A percentile compares a stretch with the other conserved stretches of the same genome.
Conservation (phyloP, 176 grass and related monocot genomes). For the Triticum aestivum region DNA sequence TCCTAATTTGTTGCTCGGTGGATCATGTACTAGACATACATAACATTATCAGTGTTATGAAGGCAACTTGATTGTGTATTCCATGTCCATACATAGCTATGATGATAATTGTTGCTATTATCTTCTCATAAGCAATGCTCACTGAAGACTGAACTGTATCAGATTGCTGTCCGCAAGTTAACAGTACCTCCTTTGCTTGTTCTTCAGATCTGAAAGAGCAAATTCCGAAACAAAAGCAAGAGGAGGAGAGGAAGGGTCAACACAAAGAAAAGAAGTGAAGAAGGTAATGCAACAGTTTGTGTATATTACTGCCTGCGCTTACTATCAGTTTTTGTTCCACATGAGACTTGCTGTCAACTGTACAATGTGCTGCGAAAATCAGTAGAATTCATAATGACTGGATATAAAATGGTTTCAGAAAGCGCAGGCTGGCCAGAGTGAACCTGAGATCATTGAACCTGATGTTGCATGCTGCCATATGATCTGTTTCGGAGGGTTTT, state of each 20-base stretch:
- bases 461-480: no score
- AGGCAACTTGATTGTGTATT: neutral
- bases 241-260: conserved; percentile 76
- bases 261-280: conserved; percentile 88
- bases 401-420: conserved; percentile 40
- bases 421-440: conserved; percentile 46
- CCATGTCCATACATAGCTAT: neutral
- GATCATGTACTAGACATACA: no score
- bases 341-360: neutral
- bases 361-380: neutral
- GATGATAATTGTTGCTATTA: neutral
- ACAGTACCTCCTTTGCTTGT: neutral
- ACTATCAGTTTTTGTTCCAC: neutral
- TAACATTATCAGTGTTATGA: no score
- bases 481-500: conserved; percentile 50
- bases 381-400: conserved; percentile 18
- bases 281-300: conserved; percentile 43
- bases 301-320: neutral
- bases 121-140: neutral
- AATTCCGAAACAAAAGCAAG: conserved; percentile 80
- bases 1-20: no score
- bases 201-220: conserved; percentile 73
- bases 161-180: neutral
- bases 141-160: neutral
- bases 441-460: no score